These are phyloP conservation scores for Miamiensis avidus DNA, from an alignment of 169 alveolate genomes.

Conservation along the genomic window DNA sequence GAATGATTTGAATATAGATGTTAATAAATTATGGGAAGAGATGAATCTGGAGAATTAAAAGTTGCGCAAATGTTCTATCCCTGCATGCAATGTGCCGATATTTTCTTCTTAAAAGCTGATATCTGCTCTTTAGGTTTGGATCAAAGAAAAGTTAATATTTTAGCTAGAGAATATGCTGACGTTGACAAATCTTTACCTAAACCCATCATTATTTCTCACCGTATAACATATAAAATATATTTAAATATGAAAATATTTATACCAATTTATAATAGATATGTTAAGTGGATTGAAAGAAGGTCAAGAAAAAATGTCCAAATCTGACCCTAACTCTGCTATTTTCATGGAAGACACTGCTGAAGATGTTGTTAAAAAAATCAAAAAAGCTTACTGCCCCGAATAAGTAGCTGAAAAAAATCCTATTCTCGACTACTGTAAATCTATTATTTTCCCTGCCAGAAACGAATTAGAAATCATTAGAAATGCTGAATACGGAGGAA, in stretches of 20 bases:
- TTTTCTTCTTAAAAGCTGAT: constrained; percentile 97
- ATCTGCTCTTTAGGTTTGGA: constrained; percentile 99
- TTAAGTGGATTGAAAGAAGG: constrained; percentile 94
- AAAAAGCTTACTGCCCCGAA: constrained; percentile 96
- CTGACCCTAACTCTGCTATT: constrained; percentile 96
- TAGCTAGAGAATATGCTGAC: constrained; percentile 93
- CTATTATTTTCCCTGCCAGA: constrained; percentile 83
- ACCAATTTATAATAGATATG: constrained; percentile 12
- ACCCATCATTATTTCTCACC: constrained; percentile 44
- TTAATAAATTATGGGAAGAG: constrained; percentile 98
- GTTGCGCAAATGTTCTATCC: constrained; percentile 91
- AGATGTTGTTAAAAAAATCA: constrained; percentile 94
- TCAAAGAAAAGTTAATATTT: constrained; percentile 99
- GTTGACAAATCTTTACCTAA: background rate
- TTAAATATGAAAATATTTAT: background rate
- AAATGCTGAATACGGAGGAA: constrained; percentile 87
- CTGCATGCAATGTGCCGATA: constrained; percentile 99
- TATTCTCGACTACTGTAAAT: constrained; percentile 90
- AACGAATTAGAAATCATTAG: constrained; percentile 71
- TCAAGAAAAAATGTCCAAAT: constrained; percentile 97
- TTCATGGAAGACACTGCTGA: constrained; percentile 98
- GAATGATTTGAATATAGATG: constrained; percentile 87
- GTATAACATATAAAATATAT: background rate
- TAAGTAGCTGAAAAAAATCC: constrained; percentile 93
- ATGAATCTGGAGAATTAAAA: constrained; percentile 83